Base-by-base conservation (phyloP, 495 filamentous ascomycete species). In the Letharia columbiana region DNA sequence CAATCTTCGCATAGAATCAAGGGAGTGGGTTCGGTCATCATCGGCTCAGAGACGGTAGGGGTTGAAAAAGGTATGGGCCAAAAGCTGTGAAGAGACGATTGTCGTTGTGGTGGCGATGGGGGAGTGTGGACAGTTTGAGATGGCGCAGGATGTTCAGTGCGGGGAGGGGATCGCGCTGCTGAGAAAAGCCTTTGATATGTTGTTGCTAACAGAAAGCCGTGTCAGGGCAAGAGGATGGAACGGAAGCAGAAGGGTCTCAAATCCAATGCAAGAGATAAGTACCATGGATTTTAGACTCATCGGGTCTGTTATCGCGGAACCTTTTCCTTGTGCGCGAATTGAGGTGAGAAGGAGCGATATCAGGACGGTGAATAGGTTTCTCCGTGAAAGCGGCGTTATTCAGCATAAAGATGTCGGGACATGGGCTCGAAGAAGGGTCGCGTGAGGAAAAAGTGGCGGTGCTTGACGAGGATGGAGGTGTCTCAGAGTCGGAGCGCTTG, bases 301-400 rank as follows among this genome's bases (percentile, higher is more conserved):
- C 75, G 0, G 81, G 81, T 54, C 81, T 78, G 59, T 77, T 77
- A 50, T 83, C 73, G 40, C 80, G 75, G 64, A 79, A 79, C n/a
- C 81, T 76, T 70, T 83, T 83, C 66, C 78, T 75, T 41, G 81
- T 83, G 10, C 81, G 79, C 62, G 79, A 81, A 66, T 81, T 71
- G 23, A 82, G 75, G 67, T 83, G 75, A 47, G 76, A 74, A 28
- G 77, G 75, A 39, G 68, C 69, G 17, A 56, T 64, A 23, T 62
- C 64, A 31, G 61, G 47, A 59, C 31, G 49, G 44, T 52, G 39
- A n/a, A 57, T 41, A 13, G 54, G 58, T 35, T 31, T 35, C 33
- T 42, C 59, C 42, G 57, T 23, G 45, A 23, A 37, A 33, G 59
- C 47, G 9, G 60, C 28, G 56, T 60, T 50, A 31, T 65, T 45